phyloP scores from a whole-genome alignment of 2,329 filamentous ascomycete genomes.

The Pyricularia sp. region DNA sequence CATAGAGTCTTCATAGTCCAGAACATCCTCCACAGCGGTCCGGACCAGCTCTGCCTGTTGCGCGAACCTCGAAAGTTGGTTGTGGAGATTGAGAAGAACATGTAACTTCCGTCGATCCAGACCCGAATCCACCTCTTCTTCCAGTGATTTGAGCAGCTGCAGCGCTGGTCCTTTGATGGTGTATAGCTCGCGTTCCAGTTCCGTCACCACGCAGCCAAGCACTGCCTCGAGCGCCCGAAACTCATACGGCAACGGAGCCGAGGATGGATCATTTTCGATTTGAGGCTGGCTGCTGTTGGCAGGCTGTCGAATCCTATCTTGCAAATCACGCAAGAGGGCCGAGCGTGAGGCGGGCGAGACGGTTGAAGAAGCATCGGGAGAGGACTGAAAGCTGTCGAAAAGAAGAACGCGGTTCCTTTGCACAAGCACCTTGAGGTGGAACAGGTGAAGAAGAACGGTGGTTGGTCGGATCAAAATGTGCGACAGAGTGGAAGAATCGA shows the following conservation, averaged over 20 bases:
- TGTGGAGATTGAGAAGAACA: slow-evolving; percentile 82
- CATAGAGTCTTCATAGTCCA: slow-evolving; percentile 92
- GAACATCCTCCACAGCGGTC: slow-evolving; percentile 85
- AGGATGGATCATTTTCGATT: neutral
- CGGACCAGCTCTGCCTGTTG: slow-evolving; percentile 90
- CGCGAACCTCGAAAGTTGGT: slow-evolving; percentile 91
- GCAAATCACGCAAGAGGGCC: slow-evolving; percentile 93
- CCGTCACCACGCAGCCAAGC: slow-evolving; percentile 82
- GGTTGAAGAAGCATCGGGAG: slow-evolving; percentile 17
- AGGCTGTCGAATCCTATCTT: slow-evolving; percentile 82
- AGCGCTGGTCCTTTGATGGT: slow-evolving; percentile 86
- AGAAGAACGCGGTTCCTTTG: slow-evolving; percentile 85
- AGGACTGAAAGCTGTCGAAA: slow-evolving; percentile 91
- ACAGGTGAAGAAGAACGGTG: slow-evolving; percentile 84
- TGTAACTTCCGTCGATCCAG: slow-evolving; percentile 72
- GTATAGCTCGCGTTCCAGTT: slow-evolving; percentile 88
- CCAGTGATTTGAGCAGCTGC: slow-evolving; percentile 73
- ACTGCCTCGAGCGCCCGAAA: slow-evolving; percentile 93
- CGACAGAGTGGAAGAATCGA: slow-evolving; percentile 88
- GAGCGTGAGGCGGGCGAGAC: slow-evolving; percentile 75
- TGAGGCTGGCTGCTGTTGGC: slow-evolving; percentile 35
- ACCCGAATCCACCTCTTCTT: slow-evolving; percentile 51
- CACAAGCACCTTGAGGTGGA: slow-evolving; percentile 89
- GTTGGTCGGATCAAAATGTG: slow-evolving; percentile 89
- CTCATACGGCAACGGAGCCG: slow-evolving; percentile 66